A percentile compares a stretch with the other conserved stretches of the same genome.
These are phyloP conservation scores for Leccinum rimulosum DNA, from an alignment of 768 basidiomycete genomes.

Conservation along the genomic window DNA sequence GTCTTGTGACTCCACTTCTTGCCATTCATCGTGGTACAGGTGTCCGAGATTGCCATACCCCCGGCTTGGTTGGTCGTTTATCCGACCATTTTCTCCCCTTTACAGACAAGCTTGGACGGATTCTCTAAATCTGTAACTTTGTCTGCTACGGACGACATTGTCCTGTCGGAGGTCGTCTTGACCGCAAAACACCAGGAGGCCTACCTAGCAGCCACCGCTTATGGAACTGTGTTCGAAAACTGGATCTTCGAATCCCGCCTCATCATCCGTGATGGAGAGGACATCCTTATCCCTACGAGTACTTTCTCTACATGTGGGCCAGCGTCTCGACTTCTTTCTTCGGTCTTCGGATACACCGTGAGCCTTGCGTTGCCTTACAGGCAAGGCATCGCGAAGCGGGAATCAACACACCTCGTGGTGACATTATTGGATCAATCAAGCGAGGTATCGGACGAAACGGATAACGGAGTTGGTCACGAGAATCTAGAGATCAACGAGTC, in stretches of 20 bases:
- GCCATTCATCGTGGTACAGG: conserved; percentile 27
- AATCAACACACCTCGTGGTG: conserved; percentile 53
- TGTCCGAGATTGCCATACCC: conserved; percentile 39
- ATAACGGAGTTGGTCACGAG: conserved; percentile 31
- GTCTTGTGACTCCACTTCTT: background rate
- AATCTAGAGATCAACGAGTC: conserved; percentile 67
- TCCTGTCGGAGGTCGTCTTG: conserved; percentile 50
- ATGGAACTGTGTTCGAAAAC: conserved; percentile 38
- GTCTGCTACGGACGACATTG: conserved; percentile 28
- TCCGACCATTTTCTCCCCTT: conserved; percentile 35
- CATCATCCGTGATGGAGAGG: conserved; percentile 53
- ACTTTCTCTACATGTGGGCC: conserved; percentile 18
- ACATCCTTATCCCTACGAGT: conserved; percentile 30
- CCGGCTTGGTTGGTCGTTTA: conserved; percentile 38
- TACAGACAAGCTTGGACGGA: conserved; percentile 6
- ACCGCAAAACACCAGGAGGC: conserved; percentile 50
- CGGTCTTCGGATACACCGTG: conserved; percentile 43
- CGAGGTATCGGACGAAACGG: conserved; percentile 3
- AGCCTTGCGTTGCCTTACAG: conserved; percentile 66
- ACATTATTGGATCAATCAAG: conserved; percentile 30
- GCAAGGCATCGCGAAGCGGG: conserved; percentile 60
- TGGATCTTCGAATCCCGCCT: conserved; percentile 41
- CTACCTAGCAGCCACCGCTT: conserved; percentile 40
- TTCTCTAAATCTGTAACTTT: conserved; percentile 19
- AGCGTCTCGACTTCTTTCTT: conserved; percentile 9